Evolutionary conservation across 2,329 filamentous ascomycete genomes (phyloP).

Genomic region (Trematosphaeria pertusa): DNA sequence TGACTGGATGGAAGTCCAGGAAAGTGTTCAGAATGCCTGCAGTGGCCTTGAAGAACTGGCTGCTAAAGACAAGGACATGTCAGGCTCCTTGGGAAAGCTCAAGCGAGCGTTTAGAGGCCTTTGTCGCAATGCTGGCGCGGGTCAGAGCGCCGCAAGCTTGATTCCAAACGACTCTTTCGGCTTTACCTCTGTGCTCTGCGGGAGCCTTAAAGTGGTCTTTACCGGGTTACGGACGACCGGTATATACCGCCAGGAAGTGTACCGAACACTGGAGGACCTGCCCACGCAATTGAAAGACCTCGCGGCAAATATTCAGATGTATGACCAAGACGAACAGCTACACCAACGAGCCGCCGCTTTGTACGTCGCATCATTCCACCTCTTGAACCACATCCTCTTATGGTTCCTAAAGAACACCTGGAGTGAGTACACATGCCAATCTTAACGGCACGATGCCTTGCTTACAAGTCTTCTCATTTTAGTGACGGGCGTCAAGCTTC

Average conservation of each 20-base stretch:
- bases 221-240: constrained; percentile 7
- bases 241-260: constrained; percentile 10
- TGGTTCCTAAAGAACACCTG: constrained; percentile 12
- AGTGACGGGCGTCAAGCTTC: constrained; percentile 5
- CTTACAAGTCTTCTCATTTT: background rate
- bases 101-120: constrained; percentile 8
- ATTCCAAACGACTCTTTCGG: constrained; percentile 12
- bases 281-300: constrained; percentile 8
- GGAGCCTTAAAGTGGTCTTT: constrained; percentile 15
- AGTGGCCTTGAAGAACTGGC: constrained; percentile 3
- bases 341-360: constrained; percentile 5
- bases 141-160: constrained; percentile 4
- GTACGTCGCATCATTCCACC: constrained; percentile 8
- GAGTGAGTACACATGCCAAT: constrained; percentile 1
- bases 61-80: constrained; percentile 6
- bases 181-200: constrained; percentile 14
- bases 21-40: constrained; percentile 2
- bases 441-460: background rate
- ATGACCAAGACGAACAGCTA: constrained; percentile 6
- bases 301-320: constrained; percentile 5
- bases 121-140: constrained; percentile 9
- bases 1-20: constrained; percentile 5
- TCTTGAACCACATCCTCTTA: constrained; percentile 12
- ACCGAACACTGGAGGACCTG: constrained; percentile 11
- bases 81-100: constrained; percentile 8